Base-by-base conservation (phyloP, 208 protist genomes). In the Leishmania turanica region DNA sequence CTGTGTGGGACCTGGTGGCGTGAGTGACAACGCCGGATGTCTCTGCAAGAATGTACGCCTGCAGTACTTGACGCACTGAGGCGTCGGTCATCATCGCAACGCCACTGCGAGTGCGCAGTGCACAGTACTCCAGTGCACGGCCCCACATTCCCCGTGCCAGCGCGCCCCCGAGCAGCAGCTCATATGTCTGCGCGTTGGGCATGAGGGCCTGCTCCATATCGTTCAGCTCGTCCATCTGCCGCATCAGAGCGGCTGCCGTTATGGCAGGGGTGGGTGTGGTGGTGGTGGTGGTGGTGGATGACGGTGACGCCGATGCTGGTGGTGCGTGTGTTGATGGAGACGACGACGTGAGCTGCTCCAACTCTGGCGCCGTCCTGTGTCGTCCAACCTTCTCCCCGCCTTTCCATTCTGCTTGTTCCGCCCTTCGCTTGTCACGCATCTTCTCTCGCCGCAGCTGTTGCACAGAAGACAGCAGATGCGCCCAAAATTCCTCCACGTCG, bases 141-240 rank as follows among this genome's bases (percentile, higher is more conserved):
- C 60, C 53, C 92, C 92, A 96, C 17, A 69, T 47, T 19, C 85
- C 75, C 37, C 88, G 88, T n/a, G 53, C 71, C 40, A 96, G 83
- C 3, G 91, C 86, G 34, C 84, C 87, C 13, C 37, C 58, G 82
- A 96, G 88, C n/a, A 94, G 86, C 31, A 90, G 75, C 6, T 95
- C 88, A 75, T 92, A 96, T 27, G 89, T 96, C 75, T 91, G 90
- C 79, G 75, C 68, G 71, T 90, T 95, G 34, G 92, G 91, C 42
- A 83, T 77, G 13, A 96, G 84, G 15, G 87, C 76, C 11, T 71
- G 64, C 62, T 86, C 88, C 77, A 88, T 87, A 54, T 78, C 62
- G 1, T 56, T 54, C 45, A 92, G 70, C 47, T 92, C 88, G 51
- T 45, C 60, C 1, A 92, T 42, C 53, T 87, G 78, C 15, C n/a